Percentiles rank a stretch among this genome's conserved stretches.
Conservation (phyloP, 768 basidiomycete species). For the Trametopsis cervina region DNA sequence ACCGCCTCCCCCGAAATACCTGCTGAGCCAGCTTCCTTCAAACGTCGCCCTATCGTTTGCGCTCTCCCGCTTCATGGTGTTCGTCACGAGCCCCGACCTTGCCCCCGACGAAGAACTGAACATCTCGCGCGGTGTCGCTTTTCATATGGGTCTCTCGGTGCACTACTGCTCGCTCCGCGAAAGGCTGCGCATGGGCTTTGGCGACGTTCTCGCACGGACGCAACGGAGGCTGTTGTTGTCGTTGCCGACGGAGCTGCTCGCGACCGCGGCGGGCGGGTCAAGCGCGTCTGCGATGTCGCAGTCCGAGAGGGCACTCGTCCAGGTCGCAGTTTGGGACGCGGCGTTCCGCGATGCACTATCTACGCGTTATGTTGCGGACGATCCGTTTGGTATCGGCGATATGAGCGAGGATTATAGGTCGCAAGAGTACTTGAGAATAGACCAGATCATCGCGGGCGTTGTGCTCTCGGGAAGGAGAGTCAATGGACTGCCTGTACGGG, state of each 20-base stretch:
- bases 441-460: slow-evolving; percentile 25
- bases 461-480: slow-evolving; percentile 18
- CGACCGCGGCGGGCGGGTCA: slow-evolving; percentile 38
- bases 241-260: slow-evolving; percentile 43
- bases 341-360: slow-evolving; percentile 57
- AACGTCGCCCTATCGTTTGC: slow-evolving; percentile 54
- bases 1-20: slow-evolving; percentile 10
- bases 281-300: slow-evolving; percentile 19
- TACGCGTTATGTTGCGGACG: slow-evolving; percentile 61
- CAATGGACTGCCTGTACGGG: slow-evolving; percentile 7
- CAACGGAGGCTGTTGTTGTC: slow-evolving; percentile 47
- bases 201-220: slow-evolving; percentile 29
- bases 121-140: slow-evolving; percentile 62
- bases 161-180: slow-evolving; percentile 47
- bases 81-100: slow-evolving; percentile 74
- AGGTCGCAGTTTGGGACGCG: slow-evolving; percentile 39
- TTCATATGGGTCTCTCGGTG: slow-evolving; percentile 44
- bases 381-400: slow-evolving; percentile 36
- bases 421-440: slow-evolving; percentile 41
- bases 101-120: slow-evolving; percentile 63
- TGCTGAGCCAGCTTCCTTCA: slow-evolving; percentile 39
- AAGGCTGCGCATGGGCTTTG: slow-evolving; percentile 16
- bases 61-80: slow-evolving; percentile 54
- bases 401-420: slow-evolving; percentile 24
- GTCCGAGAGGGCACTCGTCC: slow-evolving; percentile 35